phyloP scores from a whole-genome alignment of 2,329 filamentous ascomycete species.

The Epicoccum nigrum region DNA sequence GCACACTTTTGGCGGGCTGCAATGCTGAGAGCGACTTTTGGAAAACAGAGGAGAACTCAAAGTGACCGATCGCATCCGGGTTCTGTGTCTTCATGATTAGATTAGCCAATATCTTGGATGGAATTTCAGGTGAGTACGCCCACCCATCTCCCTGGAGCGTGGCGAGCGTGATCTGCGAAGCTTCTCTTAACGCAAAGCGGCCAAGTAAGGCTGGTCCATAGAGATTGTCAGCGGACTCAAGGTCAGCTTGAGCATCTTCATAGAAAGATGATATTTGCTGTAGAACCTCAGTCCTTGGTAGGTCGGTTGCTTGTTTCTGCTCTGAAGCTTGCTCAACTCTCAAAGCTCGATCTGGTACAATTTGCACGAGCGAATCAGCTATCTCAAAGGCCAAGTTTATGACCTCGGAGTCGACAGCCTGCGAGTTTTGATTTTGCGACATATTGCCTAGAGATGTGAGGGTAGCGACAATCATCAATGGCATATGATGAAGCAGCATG shows the following conservation, averaged over 20 bases:
- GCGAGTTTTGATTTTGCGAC: slow-evolving; percentile 27
- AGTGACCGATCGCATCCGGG: slow-evolving; percentile 32
- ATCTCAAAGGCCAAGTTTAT: slow-evolving; percentile 44
- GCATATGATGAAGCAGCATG: slow-evolving; percentile 87
- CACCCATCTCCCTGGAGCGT: slow-evolving; percentile 25
- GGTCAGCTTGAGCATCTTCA: slow-evolving; percentile 43
- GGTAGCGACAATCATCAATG: slow-evolving; percentile 72
- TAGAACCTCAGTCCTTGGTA: slow-evolving; percentile 16
- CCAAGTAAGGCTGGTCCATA: slow-evolving; percentile 35
- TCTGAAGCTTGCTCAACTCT: slow-evolving; percentile 16
- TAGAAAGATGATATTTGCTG: slow-evolving; percentile 42
- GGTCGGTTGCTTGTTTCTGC: slow-evolving; percentile 13
- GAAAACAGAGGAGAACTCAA: slow-evolving; percentile 34
- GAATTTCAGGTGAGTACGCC: slow-evolving; percentile 32
- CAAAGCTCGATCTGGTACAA: slow-evolving; percentile 46
- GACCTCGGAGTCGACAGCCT: slow-evolving; percentile 22
- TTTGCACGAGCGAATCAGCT: slow-evolving; percentile 45
- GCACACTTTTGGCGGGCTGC: slow-evolving; percentile 9
- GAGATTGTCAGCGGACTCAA: slow-evolving; percentile 40
- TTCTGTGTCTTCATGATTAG: slow-evolving; percentile 41
- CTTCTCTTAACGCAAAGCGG: slow-evolving; percentile 39
- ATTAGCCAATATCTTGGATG: slow-evolving; percentile 42
- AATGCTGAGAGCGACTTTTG: slow-evolving; percentile 26
- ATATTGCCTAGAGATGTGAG: slow-evolving; percentile 53
- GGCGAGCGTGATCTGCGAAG: slow-evolving; percentile 32